Evolutionary conservation across 192 early-diverging fungal species (phyloP), one percentile per base, ranked within the genome.

Genomic region (Linnemannia zychae): DNA sequence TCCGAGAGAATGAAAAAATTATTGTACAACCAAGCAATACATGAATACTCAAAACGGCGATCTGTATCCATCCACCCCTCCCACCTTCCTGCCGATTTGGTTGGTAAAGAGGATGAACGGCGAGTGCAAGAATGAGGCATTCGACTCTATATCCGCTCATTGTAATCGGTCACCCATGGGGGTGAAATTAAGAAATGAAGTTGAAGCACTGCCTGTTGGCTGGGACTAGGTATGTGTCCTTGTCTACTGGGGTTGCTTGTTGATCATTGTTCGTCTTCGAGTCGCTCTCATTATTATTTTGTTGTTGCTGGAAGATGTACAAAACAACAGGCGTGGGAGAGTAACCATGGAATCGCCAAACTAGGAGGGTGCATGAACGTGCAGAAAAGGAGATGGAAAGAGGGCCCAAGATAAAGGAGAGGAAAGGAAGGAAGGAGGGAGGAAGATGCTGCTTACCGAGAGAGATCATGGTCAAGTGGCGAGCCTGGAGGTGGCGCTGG

Each of bases 381-480:
- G 17, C 3, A 5, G 17, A 3, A 57, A 6, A 17, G 20, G 36
- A 18, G 18, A 20, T 11, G 52, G 74, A 66, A 38, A 44, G 65
- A 24, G 70, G n/a, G n/a, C n/a, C n/a, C n/a, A n/a, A n/a, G n/a
- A n/a, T n/a, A n/a, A n/a, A 11, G 34, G 1, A 38, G 13, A 1
- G 36, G 28, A 13, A 13, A 18, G 37, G 44, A 37, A 53, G 38
- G 67, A 38, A n/a, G 73, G 28, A 18, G 48, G 63, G 31, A 48
- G 4, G 63, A 2, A 52, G 1, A 11, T 6, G 34, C 6, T 28
- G 34, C 79, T 85, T 79, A 85, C 83, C 83, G 34, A 85, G 78
- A 52, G 83, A 85, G 74, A 85, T 93, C 88, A 90, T 90, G 79
- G 89, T 86, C 90, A 95, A 91, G 81, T 95, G 94, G 24, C 94